Evolutionary conservation across 208 protist genomes (phyloP), one percentile per base, ranked within the genome.

Genomic region (Trypanosomatidae sp.): DNA sequence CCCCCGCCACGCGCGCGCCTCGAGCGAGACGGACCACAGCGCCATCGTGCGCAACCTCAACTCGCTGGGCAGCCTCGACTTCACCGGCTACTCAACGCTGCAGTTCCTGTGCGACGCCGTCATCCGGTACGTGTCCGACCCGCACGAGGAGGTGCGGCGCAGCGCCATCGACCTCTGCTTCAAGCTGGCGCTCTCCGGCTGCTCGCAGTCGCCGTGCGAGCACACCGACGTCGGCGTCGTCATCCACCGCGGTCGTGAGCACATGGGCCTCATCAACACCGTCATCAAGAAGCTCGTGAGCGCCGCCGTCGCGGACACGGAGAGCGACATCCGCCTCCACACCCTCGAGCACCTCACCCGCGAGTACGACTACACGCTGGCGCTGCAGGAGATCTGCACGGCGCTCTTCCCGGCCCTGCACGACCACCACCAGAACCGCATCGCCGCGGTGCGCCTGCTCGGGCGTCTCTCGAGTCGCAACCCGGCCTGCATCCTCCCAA

Each of bases 251-350:
- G 93, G 93, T 10, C 78, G 87, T n/a, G 90, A 96, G 39, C 93
- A 97, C 89, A 89, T 88, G 56, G 69, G 83, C 2, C 77, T 97
- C 19, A 74, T 97, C 49, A 90, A 88, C 58, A 86, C 80, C 3
- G 86, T 97, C 12, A 81, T 95, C 58, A 76, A 77, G 46, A 86
- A 90, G 71, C 85, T 97, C 47, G 87, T 94, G 43, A 91, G 89
- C 71, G 88, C 87, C 19, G 91, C 93, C 13, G 91, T 97, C 49
- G 87, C 91, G 33, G 93, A 97, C 76, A 82, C 89, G 12, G 90
- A 95, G 74, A 95, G 93, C 79, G 89, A 95, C 74, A 95, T 97
- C 64, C 86, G 93, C 33, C 80, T 97, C 47, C 84, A 94, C 81
- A 96, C 89, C 13, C 74, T 97, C 5, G 84, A 93, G 68, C 85